Conservation (phyloP, 208 protist species). For the Trypanosoma rangeli region DNA sequence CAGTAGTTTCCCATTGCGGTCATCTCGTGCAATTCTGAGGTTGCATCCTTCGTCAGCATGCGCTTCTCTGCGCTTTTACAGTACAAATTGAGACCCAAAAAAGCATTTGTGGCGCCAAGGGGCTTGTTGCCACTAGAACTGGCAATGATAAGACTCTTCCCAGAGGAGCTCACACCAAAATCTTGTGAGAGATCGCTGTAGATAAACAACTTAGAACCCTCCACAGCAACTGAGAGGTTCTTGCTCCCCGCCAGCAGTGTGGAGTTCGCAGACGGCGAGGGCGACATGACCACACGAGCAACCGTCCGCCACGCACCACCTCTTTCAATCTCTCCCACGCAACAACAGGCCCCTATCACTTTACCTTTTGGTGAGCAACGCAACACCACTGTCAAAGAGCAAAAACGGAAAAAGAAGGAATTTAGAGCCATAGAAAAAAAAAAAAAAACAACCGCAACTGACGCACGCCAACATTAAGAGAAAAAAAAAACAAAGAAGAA, state of each 20-base stretch:
- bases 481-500: background rate
- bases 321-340: background rate
- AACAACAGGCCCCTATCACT: background rate
- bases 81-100: slow-evolving; percentile 82
- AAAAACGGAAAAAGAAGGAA: background rate
- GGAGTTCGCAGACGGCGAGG: background rate
- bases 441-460: background rate
- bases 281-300: background rate
- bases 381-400: background rate
- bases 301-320: too few relatives aligned
- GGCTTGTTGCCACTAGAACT: slow-evolving; percentile 76
- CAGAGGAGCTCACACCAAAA: slow-evolving; percentile 55
- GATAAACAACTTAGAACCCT: slow-evolving; percentile 40
- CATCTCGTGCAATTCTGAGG: slow-evolving; percentile 36
- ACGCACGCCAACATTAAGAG: too few relatives aligned
- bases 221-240: slow-evolving; percentile 53
- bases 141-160: slow-evolving; percentile 73
- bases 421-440: background rate
- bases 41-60: slow-evolving; percentile 29
- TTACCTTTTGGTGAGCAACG: background rate
- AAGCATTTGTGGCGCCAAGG: slow-evolving; percentile 65
- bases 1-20: slow-evolving; percentile 46
- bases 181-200: slow-evolving; percentile 63
- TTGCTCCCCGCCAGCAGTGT: slow-evolving; percentile 41
- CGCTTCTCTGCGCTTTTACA: slow-evolving; percentile 46